Conservation (phyloP, 805 yeast genomes). For the Wickerhamiella cacticola region DNA sequence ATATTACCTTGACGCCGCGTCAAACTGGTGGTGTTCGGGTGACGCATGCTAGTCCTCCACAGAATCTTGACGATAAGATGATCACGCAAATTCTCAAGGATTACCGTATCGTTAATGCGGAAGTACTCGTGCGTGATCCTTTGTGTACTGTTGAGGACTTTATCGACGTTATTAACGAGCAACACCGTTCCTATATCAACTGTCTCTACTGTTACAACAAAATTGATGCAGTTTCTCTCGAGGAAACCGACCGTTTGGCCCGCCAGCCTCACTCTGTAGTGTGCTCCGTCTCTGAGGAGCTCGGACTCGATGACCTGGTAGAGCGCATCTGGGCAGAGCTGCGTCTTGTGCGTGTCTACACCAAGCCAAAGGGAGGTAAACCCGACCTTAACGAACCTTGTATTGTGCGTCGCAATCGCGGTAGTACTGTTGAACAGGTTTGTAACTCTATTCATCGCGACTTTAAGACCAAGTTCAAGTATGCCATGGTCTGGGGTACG, state of each 20-base stretch:
- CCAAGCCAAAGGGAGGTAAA: conserved; percentile 66
- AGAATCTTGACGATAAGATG: conserved; percentile 66
- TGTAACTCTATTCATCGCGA: conserved; percentile 90
- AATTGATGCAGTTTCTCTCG: conserved; percentile 87
- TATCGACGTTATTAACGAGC: conserved; percentile 81
- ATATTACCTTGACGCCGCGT: conserved; percentile 63
- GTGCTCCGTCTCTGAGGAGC: conserved; percentile 78
- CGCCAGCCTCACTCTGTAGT: conserved; percentile 88
- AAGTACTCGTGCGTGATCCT: conserved; percentile 80
- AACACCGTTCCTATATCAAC: conserved; percentile 75
- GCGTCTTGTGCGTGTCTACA: conserved; percentile 65
- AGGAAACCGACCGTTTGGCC: conserved; percentile 86
- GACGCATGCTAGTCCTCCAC: conserved; percentile 70
- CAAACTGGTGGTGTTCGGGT: conserved; percentile 87
- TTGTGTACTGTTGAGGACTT: conserved; percentile 84
- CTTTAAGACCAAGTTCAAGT: conserved; percentile 81
- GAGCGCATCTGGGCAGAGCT: conserved; percentile 91
- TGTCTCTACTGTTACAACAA: conserved; percentile 92
- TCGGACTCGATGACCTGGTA: conserved; percentile 77
- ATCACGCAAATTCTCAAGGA: conserved; percentile 69
- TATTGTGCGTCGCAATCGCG: conserved; percentile 65
- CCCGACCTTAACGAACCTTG: conserved; percentile 84
- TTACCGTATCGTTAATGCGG: conserved; percentile 85
- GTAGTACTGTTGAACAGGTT: conserved; percentile 62
- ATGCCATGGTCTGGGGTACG: conserved; percentile 91